Conservation (phyloP, 345 rosid genomes). For the Eucalyptus grandis region DNA sequence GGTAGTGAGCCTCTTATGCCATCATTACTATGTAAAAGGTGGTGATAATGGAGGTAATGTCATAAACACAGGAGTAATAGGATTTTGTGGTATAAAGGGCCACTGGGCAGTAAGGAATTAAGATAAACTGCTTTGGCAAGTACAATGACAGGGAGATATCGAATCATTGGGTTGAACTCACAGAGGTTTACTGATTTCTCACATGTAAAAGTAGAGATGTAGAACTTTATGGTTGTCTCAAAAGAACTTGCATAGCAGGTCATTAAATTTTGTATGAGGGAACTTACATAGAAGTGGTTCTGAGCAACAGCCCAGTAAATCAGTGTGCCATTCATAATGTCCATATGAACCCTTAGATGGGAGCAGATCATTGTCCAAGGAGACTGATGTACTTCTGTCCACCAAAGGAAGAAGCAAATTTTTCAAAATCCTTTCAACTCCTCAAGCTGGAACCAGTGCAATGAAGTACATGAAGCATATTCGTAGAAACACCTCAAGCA, state of each 20-base stretch:
- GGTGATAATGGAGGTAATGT: neutral
- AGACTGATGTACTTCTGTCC: constrained; percentile 59
- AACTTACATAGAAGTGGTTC: constrained; percentile 87
- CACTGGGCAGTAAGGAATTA: neutral
- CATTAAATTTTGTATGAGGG: neutral
- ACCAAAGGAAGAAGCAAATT: neutral
- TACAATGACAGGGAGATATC: neutral
- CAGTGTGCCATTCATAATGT: constrained; percentile 88
- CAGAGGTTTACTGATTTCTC: neutral
- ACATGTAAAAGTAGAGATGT: neutral
- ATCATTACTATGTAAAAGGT: neutral
- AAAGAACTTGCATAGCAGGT: neutral
- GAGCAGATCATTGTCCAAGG: constrained; percentile 61
- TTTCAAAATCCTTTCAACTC: neutral
- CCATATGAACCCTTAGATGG: constrained; percentile 39
- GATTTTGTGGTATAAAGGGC: neutral
- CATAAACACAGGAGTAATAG: neutral
- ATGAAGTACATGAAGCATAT: neutral
- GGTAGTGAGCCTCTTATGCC: neutral
- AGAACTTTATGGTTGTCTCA: neutral
- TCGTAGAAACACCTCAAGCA: neutral
- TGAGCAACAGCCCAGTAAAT: constrained; percentile 91
- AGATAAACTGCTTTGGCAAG: neutral
- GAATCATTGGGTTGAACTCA: neutral
- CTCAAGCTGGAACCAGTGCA: neutral